phyloP scores from a whole-genome alignment of 2,329 filamentous ascomycete genomes.

The Ophiocordyceps camponoti-leonardi region DNA sequence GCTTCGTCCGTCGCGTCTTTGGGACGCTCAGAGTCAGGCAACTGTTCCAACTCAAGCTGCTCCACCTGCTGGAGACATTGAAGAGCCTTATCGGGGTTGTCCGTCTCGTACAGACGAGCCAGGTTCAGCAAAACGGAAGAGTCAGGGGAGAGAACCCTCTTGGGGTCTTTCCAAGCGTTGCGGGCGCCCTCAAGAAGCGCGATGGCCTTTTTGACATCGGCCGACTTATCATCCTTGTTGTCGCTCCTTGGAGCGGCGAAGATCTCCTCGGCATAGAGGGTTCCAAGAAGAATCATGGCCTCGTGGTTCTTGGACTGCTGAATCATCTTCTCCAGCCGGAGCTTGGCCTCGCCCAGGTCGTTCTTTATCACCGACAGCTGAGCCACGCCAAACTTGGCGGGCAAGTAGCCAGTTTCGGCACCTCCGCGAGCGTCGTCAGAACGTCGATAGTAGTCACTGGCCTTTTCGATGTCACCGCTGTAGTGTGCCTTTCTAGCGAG shows the following conservation, averaged over 20 bases:
- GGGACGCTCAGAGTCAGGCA: conserved; percentile 52
- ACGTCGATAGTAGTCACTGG: conserved; percentile 72
- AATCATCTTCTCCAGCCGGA: conserved; percentile 84
- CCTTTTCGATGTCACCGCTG: conserved; percentile 54
- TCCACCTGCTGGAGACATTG: conserved; percentile 88
- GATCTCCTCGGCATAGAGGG: conserved; percentile 85
- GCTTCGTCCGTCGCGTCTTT: conserved; percentile 37
- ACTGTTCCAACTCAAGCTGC: conserved; percentile 67
- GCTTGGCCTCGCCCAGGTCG: conserved; percentile 81
- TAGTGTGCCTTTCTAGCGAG: conserved; percentile 85
- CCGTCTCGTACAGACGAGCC: conserved; percentile 73
- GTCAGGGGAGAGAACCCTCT: conserved; percentile 67
- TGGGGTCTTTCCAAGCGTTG: conserved; percentile 80
- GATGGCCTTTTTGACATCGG: conserved; percentile 75
- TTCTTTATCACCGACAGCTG: conserved; percentile 74
- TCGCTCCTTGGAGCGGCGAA: conserved; percentile 59
- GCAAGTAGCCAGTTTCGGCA: conserved; percentile 76
- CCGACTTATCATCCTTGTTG: conserved; percentile 70
- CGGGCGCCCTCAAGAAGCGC: conserved; percentile 70
- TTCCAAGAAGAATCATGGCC: conserved; percentile 81
- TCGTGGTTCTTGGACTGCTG: conserved; percentile 72
- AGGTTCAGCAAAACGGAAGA: conserved; percentile 81
- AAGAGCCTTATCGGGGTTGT: conserved; percentile 76
- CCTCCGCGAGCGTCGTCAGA: conserved; percentile 87
- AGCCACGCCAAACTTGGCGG: conserved; percentile 85